Evolutionary conservation across 805 yeast species (phyloP), one percentile per base, ranked within the genome.

Genomic region (Metschnikowia gelsemii): DNA sequence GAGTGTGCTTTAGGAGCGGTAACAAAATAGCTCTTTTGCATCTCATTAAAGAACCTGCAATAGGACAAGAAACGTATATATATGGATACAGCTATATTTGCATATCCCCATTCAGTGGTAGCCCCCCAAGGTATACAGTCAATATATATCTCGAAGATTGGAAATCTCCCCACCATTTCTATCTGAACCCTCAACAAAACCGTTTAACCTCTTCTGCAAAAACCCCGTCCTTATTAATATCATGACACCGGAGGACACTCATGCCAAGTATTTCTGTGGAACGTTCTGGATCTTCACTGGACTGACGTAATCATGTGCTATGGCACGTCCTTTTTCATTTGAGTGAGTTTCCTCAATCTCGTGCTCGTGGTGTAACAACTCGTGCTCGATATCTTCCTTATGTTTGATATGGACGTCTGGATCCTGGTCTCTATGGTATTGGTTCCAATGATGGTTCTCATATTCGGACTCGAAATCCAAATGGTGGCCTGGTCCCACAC

Each of bases 401-500:
- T 89, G 97, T 38, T 86, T 84, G 18, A 78, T 66, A 53, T 75
- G 72, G 20, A 89, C 88, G 40, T 87, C 89, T 1, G 96, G 96
- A 60, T 89, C 97, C 42, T 72, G 64, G 50, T 86, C 79, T 42
- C 77, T 73, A 58, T 86, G 93, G 57, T 74, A 82, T 64, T 88
- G 71, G 46, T 82, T 77, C 97, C 97, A 91, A 62, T 90, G 98
- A 61, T 90, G 97, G 43, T 87, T 82, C 61, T 91, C 97, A 59
- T 90, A 91, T 60, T 90, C 97, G 52, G 79, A 76, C 63, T 90
- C 98, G 57, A 89, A 91, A 65, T 87, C 96, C 25, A 89, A 83
- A 65, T 90, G 96, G 58, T 90, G 96, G 20, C 96, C 96, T 6
- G 87, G 90, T 22, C 97, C 98, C 45, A 82, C 80, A 7, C 96